Conservation (phyloP, 177 flowering plant genomes). For the Vitis hybrid region DNA sequence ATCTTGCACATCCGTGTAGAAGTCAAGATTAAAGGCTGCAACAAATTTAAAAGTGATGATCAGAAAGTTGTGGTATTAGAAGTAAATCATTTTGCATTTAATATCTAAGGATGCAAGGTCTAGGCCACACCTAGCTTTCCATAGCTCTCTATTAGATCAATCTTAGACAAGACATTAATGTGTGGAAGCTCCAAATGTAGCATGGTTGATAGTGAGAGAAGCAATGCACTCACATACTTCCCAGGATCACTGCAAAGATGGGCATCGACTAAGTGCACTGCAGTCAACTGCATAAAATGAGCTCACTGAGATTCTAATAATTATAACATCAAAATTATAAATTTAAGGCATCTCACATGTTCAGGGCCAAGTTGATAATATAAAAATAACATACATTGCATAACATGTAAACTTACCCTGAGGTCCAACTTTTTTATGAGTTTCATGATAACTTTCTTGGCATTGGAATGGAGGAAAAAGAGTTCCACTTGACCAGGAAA, state of each 20-base stretch:
- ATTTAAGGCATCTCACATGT: background rate
- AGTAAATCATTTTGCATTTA: background rate
- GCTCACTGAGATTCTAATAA: constrained; percentile 9
- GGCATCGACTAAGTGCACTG: constrained; percentile 87
- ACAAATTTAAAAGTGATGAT: constrained; percentile 4
- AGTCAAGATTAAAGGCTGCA: constrained; percentile 94
- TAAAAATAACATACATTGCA: background rate
- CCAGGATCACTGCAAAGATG: constrained; percentile 97
- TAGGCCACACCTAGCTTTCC: constrained; percentile 73
- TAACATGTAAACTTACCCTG: constrained; percentile 47
- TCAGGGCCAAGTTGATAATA: background rate
- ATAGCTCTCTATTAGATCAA: constrained; percentile 90
- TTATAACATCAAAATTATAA: background rate
- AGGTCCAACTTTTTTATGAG: constrained; percentile 80
- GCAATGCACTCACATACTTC: constrained; percentile 89
- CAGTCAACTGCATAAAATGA: constrained; percentile 68
- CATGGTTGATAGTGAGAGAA: constrained; percentile 91
- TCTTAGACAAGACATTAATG: constrained; percentile 91
- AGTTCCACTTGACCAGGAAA: constrained; percentile 98
- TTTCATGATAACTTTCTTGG: constrained; percentile 67
- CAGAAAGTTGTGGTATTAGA: background rate
- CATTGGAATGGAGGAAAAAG: constrained; percentile 88
- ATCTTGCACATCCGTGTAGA: constrained; percentile 91
- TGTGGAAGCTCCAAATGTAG: constrained; percentile 96
- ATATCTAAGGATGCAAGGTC: constrained; percentile 1